Conservation (phyloP, 768 basidiomycete genomes). For the Lentinus tigrinus region DNA sequence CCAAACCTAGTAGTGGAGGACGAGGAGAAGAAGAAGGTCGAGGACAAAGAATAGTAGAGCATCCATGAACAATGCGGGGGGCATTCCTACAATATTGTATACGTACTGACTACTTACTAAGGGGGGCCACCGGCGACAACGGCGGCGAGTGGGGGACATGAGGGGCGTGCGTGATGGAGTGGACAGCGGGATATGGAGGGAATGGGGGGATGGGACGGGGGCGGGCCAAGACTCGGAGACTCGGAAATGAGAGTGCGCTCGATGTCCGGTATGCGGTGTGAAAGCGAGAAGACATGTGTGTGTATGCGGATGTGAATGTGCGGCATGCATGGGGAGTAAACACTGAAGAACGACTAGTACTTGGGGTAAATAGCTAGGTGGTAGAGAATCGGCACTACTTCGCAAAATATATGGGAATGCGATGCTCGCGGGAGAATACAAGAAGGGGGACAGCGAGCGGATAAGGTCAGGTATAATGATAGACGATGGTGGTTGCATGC, state of each 20-base stretch:
- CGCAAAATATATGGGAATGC: too few relatives aligned
- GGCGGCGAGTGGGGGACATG: constrained; percentile 2
- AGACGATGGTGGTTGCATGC: neutral
- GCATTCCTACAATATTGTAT: constrained; percentile 12
- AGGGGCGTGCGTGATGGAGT: neutral
- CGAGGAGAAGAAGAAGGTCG: neutral
- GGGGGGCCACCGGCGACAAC: neutral
- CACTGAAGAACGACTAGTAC: too few relatives aligned
- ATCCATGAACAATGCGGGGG: neutral
- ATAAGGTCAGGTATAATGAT: constrained; percentile 11
- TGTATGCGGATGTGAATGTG: too few relatives aligned
- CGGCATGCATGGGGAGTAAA: too few relatives aligned
- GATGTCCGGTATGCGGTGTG: too few relatives aligned
- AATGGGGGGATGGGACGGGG: neutral
- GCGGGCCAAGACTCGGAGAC: neutral
- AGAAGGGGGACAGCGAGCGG: neutral
- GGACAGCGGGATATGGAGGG: neutral
- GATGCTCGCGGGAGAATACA: neutral
- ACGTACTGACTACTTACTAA: neutral
- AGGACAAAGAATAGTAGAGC: neutral
- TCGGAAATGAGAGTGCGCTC: too few relatives aligned
- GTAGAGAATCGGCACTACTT: neutral
- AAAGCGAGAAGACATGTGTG: too few relatives aligned
- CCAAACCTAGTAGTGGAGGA: neutral
- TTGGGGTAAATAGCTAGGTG: too few relatives aligned